Base-by-base conservation (phyloP, 164 flowering plant genomes). In the Chimonanthus salicifolius region DNA sequence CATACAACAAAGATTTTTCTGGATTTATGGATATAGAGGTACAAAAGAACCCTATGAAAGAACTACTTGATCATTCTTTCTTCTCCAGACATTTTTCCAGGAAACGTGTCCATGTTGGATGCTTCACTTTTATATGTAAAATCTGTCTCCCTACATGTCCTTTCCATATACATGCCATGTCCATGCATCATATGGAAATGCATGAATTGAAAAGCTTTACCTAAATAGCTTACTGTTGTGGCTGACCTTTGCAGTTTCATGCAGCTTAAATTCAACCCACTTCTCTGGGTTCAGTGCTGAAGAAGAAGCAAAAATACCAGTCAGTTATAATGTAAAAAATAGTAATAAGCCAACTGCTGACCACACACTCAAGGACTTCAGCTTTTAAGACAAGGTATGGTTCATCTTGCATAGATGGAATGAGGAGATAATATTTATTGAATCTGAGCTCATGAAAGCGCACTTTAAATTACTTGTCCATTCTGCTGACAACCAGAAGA, bases 221-320 rank as follows among this genome's bases (percentile, higher is more conserved):
- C 99, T 93, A 89, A 85, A 93, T 74, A 95, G 83, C 69, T 90
- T 85, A 62, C 95, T 82, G 72, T 93, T 95, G 77, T 89, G 97
- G 87, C 91, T 95, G 77, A 89, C 99, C 67, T 82, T 84, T 65
- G 92, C 97, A 74, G 86, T 88, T 64, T 95, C 98, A 80, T 87
- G 94, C 69, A 95, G 85, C 85, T 88, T 83, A 78, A 95, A 93
- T 77, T 87, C 91, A 82, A 89, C 62, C 99, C 96, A 95, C 76
- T 90, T 92, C 74, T 93, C 89, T 6, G 99, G 92, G 77, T 84
- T 88, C 45, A 95, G 88, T 4, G 97, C 98, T 95, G 93, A 76
- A 86, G 76, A 46, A 43, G 51, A 46, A 68, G 81, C 49, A 72
- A 75, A 77, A 62, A 43, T 13, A 75, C 5, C 44, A n/a, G 62